Evolutionary conservation across 306 rosid genomes (phyloP), one percentile per base, ranked within the genome.

Genomic region (Malus sylvestris): DNA sequence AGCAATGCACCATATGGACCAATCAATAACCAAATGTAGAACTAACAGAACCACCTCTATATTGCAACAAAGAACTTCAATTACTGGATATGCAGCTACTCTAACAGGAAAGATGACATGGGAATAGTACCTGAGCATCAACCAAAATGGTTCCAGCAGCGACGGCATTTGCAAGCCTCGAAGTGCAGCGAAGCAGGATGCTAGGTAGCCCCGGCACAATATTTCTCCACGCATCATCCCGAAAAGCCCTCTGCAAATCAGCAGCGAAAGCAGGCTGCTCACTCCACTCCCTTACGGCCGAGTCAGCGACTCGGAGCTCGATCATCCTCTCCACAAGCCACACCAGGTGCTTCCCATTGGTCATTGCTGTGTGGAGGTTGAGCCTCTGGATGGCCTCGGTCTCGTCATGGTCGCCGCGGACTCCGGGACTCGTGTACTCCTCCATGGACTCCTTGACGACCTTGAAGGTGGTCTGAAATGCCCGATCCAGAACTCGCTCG

Each of bases 241-340:
- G 78, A 78, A 94, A 94, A 4, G 96, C 92, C 81, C 89, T 83
- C 85, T 86, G 94, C 85, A 94, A 87, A 78, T 94, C 97, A 0
- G 88, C 88, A 1, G 98, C 86, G 63, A 94, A 90, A 0, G 91
- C 67, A 0, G 87, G 83, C 73, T 92, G 95, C 42, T 94, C 91
- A 57, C 97, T 94, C 98, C 98, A 94, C 57, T 86, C 95, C 68
- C 71, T 84, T 8, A 90, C 97, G 0, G 98, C 96, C 0, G 79
- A 40, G 71, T 86, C 95, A 1, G 98, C 98, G 45, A 94, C 98
- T 81, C 80, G 87, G 63, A 94, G 86, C 89, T 94, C 98, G 49
- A 92, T 89, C 98, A 94, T 94, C 80, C 98, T 89, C 85, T 94
- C 98, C 52, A 94, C 88, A 58, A 94, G 73, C 97, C 97, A 94